These are phyloP conservation scores for Russula foetens DNA, from an alignment of 768 basidiomycete genomes.

Conservation along the genomic window DNA sequence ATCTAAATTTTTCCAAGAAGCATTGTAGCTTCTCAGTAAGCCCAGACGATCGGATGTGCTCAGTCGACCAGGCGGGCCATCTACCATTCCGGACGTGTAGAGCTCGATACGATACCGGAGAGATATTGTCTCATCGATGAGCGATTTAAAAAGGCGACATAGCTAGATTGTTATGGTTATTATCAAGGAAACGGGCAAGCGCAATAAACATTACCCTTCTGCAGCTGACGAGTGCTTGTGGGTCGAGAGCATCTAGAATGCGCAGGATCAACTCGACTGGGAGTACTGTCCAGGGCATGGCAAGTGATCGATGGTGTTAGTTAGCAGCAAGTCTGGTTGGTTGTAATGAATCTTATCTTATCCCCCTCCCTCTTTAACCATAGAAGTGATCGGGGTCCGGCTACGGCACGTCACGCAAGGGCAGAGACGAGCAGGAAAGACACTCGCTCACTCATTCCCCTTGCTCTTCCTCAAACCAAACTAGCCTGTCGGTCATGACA, in stretches of 20 bases:
- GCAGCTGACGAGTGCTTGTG: background rate
- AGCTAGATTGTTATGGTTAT: background rate
- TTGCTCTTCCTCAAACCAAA: background rate
- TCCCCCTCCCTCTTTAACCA: background rate
- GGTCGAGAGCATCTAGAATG: slow-evolving; percentile 5
- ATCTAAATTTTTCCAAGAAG: slow-evolving; percentile 11
- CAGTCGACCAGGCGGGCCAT: slow-evolving; percentile 6
- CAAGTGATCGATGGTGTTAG: background rate
- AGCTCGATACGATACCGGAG: slow-evolving; percentile 15
- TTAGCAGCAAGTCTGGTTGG: too few species aligned
- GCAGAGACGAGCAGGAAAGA: background rate
- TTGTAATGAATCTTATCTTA: slow-evolving; percentile 19
- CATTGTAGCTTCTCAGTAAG: background rate
- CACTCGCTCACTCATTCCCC: background rate
- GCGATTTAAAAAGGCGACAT: slow-evolving; percentile 1
- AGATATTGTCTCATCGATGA: slow-evolving; percentile 4
- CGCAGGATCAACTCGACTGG: slow-evolving; percentile 4
- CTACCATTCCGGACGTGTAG: slow-evolving; percentile 4
- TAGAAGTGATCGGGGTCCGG: slow-evolving; percentile 14
- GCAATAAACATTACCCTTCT: background rate
- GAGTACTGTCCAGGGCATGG: background rate
- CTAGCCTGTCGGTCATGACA: slow-evolving; percentile 23
- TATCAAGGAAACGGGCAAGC: background rate
- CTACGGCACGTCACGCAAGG: background rate
- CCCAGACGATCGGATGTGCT: slow-evolving; percentile 1